Conservation (phyloP, 345 rosid genomes). For the Noccaea caerulescens region DNA sequence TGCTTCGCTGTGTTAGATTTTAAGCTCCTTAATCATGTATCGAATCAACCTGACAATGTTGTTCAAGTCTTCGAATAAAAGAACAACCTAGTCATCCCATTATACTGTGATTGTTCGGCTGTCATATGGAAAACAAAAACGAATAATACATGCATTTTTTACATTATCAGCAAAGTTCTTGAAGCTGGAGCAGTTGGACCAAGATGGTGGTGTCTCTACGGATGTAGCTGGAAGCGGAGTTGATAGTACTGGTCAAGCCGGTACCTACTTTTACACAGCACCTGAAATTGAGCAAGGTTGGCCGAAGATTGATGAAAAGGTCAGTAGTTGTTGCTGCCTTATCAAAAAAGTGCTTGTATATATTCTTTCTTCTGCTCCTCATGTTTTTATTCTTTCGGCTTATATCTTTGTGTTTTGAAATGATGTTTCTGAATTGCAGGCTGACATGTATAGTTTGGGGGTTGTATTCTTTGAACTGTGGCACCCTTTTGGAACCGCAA, state of each 20-base stretch:
- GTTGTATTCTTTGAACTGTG: constrained; percentile 93
- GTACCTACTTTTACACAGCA: constrained; percentile 95
- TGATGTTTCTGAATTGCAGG: constrained; percentile 55
- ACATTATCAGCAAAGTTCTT: constrained; percentile 79
- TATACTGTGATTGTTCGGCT: constrained; percentile 14
- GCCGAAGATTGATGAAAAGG: constrained; percentile 99
- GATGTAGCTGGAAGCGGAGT: constrained; percentile 74
- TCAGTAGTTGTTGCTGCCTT: constrained; percentile 38
- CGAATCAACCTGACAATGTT: neutral
- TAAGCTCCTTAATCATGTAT: constrained; percentile 4
- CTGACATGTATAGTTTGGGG: constrained; percentile 98
- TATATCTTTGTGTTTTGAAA: constrained; percentile 16
- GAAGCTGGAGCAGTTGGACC: constrained; percentile 93
- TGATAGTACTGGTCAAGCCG: constrained; percentile 93
- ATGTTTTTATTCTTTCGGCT: neutral
- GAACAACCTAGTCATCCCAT: constrained; percentile 6
- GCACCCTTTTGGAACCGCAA: constrained; percentile 93
- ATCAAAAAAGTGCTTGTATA: constrained; percentile 24
- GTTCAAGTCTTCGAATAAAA: constrained; percentile 20
- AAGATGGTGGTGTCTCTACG: constrained; percentile 59
- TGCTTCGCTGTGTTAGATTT: constrained; percentile 21
- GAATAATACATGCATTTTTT: constrained; percentile 21
- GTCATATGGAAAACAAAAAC: constrained; percentile 11
- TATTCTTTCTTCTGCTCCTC: constrained; percentile 19
- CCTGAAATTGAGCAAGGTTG: constrained; percentile 99